Conservation (phyloP, 2,329 filamentous ascomycete species). For the Penicillium crustosum region DNA sequence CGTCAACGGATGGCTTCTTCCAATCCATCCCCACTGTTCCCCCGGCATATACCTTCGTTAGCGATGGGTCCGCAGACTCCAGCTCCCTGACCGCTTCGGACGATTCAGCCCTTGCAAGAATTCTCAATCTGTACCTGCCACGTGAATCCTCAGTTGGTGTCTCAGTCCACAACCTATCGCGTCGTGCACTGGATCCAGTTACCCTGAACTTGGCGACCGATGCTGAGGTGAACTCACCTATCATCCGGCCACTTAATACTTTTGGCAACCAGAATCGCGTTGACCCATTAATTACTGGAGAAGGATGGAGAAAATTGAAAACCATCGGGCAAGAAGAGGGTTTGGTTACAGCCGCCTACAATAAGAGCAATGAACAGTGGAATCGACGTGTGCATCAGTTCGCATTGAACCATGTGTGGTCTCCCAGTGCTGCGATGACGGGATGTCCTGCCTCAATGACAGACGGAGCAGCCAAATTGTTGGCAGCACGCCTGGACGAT, state of each 20-base stretch:
- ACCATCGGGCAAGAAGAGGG: not conserved
- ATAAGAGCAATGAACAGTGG: not conserved
- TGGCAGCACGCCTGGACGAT: not conserved
- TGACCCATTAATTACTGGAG: not conserved
- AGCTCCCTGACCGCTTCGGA: not conserved
- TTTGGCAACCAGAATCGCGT: not conserved
- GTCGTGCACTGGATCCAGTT: not conserved
- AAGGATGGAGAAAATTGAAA: not conserved
- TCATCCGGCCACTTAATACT: not conserved
- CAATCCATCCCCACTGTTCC: not conserved
- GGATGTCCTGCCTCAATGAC: not conserved
- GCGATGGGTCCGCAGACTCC: not conserved
- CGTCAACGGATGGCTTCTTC: too few relatives aligned
- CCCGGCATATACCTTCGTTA: not conserved
- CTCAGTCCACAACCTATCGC: not conserved
- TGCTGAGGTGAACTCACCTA: not conserved
- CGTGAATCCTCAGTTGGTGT: not conserved
- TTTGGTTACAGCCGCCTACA: not conserved
- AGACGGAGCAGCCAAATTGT: not conserved
- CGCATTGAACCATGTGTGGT: not conserved
- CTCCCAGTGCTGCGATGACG: not conserved
- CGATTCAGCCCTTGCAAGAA: not conserved
- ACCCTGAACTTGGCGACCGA: not conserved
- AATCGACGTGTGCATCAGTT: not conserved
- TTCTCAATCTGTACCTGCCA: not conserved